Base-by-base conservation (phyloP, 2,329 filamentous ascomycete species). In the Ceratocystis papillata region DNA sequence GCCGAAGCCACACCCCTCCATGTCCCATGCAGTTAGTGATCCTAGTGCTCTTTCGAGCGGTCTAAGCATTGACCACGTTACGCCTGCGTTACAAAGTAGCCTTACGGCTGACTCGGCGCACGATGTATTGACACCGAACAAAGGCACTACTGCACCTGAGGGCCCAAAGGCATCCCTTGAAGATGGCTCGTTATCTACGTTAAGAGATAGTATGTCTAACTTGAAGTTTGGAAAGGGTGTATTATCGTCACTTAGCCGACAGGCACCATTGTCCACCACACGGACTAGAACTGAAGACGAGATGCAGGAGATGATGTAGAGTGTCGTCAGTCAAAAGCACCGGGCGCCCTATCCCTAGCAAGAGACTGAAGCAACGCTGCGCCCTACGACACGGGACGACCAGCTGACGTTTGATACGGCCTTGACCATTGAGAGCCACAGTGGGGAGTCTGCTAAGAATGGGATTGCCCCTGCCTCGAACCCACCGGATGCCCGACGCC, bases 21-120 rank as follows among this genome's bases (percentile, higher is more conserved):
- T 61, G 70, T 71, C 17, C 67, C 71, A 65, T 60, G 69, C 41
- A 70, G 72, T 57, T 66, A 74, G 69, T 63, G 70, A 69, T 44
- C 73, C 63, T 53, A 71, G 67, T 61, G 53, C 22, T 46, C 33
- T 65, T 6, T n/a, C 59, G 6, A 33, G 44, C n/a, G 55, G 55
- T 7, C 50, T 53, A 8, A 48, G n/a, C 44, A 59, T 8, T 5
- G 25, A 6, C n/a, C 50, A 41, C 17, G 28, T 25, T 20, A 37
- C 60, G 4, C 50, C 64, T 8, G 15, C 50, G 4, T 22, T 65
- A 17, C 64, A 68, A 17, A 63, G 41, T 41, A 64, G 53, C 4
- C 53, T 33, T 20, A 65, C 63, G 45, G 33, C 87, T 2, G 85
- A 88, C 72, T 82, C 80, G 1, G 79, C 81, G 0, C 79, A 86